Base-by-base conservation (phyloP, 768 basidiomycete genomes). In the Mycena rebaudengoi region DNA sequence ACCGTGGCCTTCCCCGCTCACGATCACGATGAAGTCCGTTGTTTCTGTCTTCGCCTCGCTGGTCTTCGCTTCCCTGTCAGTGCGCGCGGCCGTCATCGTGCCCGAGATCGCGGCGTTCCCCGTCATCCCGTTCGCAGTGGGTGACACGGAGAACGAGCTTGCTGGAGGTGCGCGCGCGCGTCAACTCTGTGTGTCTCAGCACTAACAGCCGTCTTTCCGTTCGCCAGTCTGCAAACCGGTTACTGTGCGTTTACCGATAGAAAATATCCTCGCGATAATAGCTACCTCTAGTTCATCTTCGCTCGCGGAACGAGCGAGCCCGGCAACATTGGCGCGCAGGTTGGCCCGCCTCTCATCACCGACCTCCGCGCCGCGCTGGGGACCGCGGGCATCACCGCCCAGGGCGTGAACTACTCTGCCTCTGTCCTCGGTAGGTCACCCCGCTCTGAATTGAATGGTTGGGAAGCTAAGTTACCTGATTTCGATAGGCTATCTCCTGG, bases 291-390 rank as follows among this genome's bases (percentile, higher is more conserved):
- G 54, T 55, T 55, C 41, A 55, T 55, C n/a, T 55, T 55, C 11
- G 54, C 54, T n/a, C 54, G 54, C 20, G 54, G 54, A 43, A 55
- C 54, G 1, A 25, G 12, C 41, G 54, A 55, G 32, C 29, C 30
- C 29, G 54, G 54, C 28, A 55, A 55, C n/a, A 41, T 55, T 25
- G 54, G 54, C 2, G 39, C 28, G 5, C n/a, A 20, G 3, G 20
- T 55, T 13, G 54, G 54, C 5, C 39, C 54, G 4, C 54, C 54
- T 26, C 40, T 55, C 28, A 55, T 55, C 21, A 41, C 40, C 2
- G 54, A 55, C 21, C 54, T 55, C 30, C 54, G 54, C 5, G 54
- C 54, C 11, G 54, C 54, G 32, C 30, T 55, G 4, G 41, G 54
- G n/a, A 26, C 23, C 4, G 23, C 8, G 16, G 39, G 39, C 25